Evolutionary conservation across 2,329 filamentous ascomycete genomes (phyloP).

Genomic region (Diplocarpon mali): DNA sequence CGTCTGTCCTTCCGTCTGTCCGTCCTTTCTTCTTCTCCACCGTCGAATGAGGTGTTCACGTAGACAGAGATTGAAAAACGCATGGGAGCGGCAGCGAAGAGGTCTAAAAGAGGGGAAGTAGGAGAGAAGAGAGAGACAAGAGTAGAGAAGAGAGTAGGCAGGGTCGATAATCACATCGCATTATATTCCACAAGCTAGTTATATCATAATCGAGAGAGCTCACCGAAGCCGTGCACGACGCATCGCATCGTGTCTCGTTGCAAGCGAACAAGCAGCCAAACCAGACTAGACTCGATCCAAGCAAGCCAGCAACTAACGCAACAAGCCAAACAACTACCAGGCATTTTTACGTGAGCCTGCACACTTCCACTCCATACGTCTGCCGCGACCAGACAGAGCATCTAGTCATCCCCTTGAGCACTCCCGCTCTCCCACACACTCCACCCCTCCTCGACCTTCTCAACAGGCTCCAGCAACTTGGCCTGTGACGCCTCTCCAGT

Average conservation of each 20-base stretch:
- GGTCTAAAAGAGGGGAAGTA: too few relatives aligned
- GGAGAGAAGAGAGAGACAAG: too few relatives aligned
- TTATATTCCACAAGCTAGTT: neutral
- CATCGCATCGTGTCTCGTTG: neutral
- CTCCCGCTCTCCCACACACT: constrained; percentile 63
- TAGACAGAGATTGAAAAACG: too few relatives aligned
- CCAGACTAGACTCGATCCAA: neutral
- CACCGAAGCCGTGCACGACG: neutral
- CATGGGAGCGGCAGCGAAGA: too few relatives aligned
- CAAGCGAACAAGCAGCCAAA: neutral
- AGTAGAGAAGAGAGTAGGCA: too few relatives aligned
- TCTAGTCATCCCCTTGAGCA: constrained; percentile 40
- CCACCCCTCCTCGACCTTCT: constrained; percentile 49
- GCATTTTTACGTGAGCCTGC: neutral
- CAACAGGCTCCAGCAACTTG: constrained; percentile 41
- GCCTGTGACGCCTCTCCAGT: constrained; percentile 32
- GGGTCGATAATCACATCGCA: neutral
- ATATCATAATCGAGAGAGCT: neutral
- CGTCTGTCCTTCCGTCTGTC: too few relatives aligned
- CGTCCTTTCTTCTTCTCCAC: too few relatives aligned
- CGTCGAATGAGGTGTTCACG: too few relatives aligned
- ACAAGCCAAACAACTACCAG: neutral
- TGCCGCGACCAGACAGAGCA: neutral
- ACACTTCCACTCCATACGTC: neutral
- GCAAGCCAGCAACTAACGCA: neutral